Evolutionary conservation across 805 yeast species (phyloP).

Genomic region (Kluyveromyces nonfermentans): DNA sequence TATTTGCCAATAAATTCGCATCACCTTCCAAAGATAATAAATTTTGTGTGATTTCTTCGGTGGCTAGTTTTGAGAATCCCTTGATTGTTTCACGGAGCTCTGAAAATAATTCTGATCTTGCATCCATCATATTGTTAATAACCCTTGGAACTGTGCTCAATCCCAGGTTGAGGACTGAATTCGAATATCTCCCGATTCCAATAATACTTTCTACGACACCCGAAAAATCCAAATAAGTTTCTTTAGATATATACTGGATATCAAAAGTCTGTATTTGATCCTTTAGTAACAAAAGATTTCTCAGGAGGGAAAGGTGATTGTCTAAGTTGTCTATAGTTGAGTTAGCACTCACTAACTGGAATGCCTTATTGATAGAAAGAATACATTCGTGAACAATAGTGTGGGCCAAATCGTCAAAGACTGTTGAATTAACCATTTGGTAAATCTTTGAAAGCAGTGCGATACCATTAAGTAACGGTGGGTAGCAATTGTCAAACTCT

Average conservation of each 20-base stretch:
- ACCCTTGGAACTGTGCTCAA: constrained; percentile 70
- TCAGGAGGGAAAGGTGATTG: constrained; percentile 57
- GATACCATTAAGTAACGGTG: constrained; percentile 63
- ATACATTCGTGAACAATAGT: constrained; percentile 74
- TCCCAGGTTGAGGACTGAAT: constrained; percentile 38
- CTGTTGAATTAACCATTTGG: constrained; percentile 64
- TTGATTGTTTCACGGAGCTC: constrained; percentile 66
- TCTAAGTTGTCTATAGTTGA: constrained; percentile 33
- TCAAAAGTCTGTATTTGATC: constrained; percentile 69
- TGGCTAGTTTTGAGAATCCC: constrained; percentile 53
- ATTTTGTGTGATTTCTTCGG: constrained; percentile 40
- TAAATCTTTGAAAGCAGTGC: constrained; percentile 67
- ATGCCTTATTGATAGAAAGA: constrained; percentile 47
- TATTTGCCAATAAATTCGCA: constrained; percentile 18
- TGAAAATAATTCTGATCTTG: constrained; percentile 57
- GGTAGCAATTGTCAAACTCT: constrained; percentile 41
- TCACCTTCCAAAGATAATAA: constrained; percentile 23
- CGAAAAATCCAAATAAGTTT: constrained; percentile 70
- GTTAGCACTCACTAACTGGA: constrained; percentile 33
- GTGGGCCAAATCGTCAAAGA: constrained; percentile 86
- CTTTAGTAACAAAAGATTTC: constrained; percentile 60
- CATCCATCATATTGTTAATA: constrained; percentile 75
- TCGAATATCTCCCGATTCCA: constrained; percentile 26
- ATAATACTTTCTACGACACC: constrained; percentile 53
- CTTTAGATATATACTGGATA: constrained; percentile 64